Evolutionary conservation across 805 yeast species (phyloP).

Genomic region (Yamadazyma insecticola): DNA sequence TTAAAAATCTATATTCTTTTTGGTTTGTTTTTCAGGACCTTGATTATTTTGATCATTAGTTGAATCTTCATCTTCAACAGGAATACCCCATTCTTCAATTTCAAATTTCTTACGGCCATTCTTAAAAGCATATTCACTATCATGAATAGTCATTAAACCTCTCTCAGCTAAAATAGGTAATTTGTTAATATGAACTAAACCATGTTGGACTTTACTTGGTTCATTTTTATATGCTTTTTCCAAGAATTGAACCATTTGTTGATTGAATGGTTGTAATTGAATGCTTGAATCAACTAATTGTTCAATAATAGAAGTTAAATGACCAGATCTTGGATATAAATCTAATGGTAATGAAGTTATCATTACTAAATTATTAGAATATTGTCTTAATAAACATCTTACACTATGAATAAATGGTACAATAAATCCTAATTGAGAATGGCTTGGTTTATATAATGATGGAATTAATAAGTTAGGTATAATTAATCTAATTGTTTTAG

Average conservation of each 20-base stretch:
- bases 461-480: constrained; percentile 83
- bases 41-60: constrained; percentile 7
- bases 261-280: constrained; percentile 77
- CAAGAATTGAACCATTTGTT: constrained; percentile 59
- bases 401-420: constrained; percentile 61
- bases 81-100: constrained; percentile 94
- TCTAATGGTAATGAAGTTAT: constrained; percentile 59
- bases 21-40: constrained; percentile 18
- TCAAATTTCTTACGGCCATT: constrained; percentile 81
- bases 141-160: constrained; percentile 74
- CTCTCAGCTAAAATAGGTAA: constrained; percentile 67
- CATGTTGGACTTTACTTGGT: constrained; percentile 79
- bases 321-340: constrained; percentile 52
- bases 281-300: constrained; percentile 61
- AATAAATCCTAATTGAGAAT: constrained; percentile 42
- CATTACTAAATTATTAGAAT: constrained; percentile 43
- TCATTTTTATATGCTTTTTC: constrained; percentile 68
- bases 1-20: constrained; percentile 30
- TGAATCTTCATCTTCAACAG: constrained; percentile 70
- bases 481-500: constrained; percentile 56
- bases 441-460: constrained; percentile 54
- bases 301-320: constrained; percentile 50
- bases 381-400: constrained; percentile 46
- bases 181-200: constrained; percentile 71
- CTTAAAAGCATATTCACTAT: constrained; percentile 79